Base-by-base conservation (phyloP, 1,139 yeast species). In the Protomyces gravidus region DNA sequence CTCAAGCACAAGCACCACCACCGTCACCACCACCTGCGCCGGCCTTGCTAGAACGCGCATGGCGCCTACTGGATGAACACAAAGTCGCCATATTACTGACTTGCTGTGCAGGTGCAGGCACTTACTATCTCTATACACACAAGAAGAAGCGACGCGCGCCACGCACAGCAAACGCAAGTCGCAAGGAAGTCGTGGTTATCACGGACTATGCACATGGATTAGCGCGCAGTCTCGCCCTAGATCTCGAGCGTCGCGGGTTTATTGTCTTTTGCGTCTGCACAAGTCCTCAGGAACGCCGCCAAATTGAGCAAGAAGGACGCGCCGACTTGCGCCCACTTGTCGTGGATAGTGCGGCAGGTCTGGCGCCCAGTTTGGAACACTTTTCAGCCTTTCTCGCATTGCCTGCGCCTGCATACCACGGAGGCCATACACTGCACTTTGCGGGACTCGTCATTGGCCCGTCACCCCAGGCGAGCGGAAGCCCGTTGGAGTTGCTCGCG, bases 331-430 rank as follows among this genome's bases (percentile, higher is more conserved):
- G 58, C 17, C 58, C 58, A 6, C 32, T 53, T 11, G 27, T 53
- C 11, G 33, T 53, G 23, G 28, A 53, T 15, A 32, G 39, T 5
- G 58, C 46, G 1, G 58, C 47, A 11, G 21, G 46, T 7, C 49
- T 45, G 2, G 39, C 36, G 23, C 33, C 46, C 9, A 50, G 51
- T 27, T 26, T 53, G 47, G 58, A 53, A 26, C 50, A 42, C 25
- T 53, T 53, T 15, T 50, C 51, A 5, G 36, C 40, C 28, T 53
- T 45, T 36, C 51, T 53, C 23, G 48, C 36, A 21, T 23, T 53
- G 13, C 58, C 58, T 11, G 58, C 58, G 39, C 58, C 58, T 9
- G 58, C 58, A 1, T 53, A 33, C 27, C 58, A 53, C 36, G 58
- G 58, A 19, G 51, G 58, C 17, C 58, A 53, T 32, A 53, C 51